Evolutionary conservation across 164 flowering plant genomes (phyloP).

Genomic region (Annona cherimola): DNA sequence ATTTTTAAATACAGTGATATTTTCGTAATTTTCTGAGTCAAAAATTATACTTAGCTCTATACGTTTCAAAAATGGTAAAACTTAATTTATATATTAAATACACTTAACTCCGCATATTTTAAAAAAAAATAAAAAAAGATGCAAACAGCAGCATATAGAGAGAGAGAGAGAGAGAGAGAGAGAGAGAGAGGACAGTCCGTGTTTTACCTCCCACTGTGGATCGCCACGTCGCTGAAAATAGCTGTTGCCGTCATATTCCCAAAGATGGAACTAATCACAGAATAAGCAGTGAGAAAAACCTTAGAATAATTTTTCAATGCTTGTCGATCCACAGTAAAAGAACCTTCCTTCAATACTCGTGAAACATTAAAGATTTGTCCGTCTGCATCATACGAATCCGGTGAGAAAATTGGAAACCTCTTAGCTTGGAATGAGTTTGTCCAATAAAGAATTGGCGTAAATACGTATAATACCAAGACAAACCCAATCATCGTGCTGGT

Average conservation of each 20-base stretch:
- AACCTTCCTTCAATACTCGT: conserved; percentile 19
- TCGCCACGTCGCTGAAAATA: conserved; percentile 48
- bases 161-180: not conserved
- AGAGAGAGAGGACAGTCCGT: not conserved
- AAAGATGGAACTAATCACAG: conserved; percentile 32
- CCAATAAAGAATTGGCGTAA: conserved; percentile 51
- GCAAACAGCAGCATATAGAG: too few species aligned
- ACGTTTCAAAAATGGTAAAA: too few species aligned
- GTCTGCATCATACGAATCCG: conserved; percentile 27
- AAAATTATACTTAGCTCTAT: too few species aligned
- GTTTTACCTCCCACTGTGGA: conserved; percentile 44
- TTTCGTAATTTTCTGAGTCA: too few species aligned
- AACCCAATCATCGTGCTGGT: conserved; percentile 37
- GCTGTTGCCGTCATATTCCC: conserved; percentile 51
- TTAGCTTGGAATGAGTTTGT: conserved; percentile 42
- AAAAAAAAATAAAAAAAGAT: too few species aligned
- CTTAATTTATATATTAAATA: too few species aligned
- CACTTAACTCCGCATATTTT: too few species aligned
- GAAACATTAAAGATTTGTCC: conserved; percentile 40
- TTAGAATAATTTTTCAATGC: conserved; percentile 43
- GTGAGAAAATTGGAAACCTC: conserved; percentile 45
- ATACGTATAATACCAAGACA: conserved; percentile 28
- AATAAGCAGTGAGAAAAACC: conserved; percentile 40
- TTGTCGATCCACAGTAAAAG: conserved; percentile 22
- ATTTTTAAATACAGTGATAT: too few species aligned